A percentile compares a stretch with the other conserved stretches of the same genome.
Evolutionary conservation across 768 basidiomycete genomes (phyloP).

Genomic region (Rhodotorula paludigena): DNA sequence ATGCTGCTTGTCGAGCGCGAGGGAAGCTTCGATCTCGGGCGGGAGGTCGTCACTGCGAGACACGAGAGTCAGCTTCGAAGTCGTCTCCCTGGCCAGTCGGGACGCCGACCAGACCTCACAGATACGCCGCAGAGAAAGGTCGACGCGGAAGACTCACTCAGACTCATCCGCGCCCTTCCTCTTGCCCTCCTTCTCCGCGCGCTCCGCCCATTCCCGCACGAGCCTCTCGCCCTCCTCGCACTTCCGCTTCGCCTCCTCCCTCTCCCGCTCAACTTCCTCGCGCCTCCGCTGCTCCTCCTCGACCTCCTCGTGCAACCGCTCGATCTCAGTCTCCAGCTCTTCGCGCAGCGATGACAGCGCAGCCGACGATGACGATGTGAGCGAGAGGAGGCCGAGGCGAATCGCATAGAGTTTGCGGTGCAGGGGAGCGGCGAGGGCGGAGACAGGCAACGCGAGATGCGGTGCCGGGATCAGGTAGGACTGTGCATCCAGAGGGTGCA

Average conservation of each 20-base stretch:
- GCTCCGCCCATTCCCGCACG: slow-evolving; percentile 13
- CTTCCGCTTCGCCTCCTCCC: not conserved
- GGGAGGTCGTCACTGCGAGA: not conserved
- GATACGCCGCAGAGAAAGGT: no score
- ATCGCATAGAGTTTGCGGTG: slow-evolving; percentile 25
- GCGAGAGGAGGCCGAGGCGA: slow-evolving; percentile 11
- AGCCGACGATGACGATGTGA: not conserved
- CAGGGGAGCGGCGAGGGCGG: slow-evolving; percentile 2
- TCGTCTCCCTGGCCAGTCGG: no score
- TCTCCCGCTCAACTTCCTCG: slow-evolving; percentile 4
- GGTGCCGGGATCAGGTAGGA: slow-evolving; percentile 16
- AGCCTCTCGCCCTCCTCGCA: slow-evolving; percentile 9
- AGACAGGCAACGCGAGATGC: slow-evolving; percentile 11
- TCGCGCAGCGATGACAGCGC: not conserved
- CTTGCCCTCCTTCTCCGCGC: not conserved
- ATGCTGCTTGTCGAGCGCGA: slow-evolving; percentile 3
- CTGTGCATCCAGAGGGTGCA: not conserved
- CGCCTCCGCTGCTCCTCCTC: not conserved
- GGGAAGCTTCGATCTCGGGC: not conserved
- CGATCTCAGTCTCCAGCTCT: slow-evolving; percentile 14
- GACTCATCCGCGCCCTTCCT: slow-evolving; percentile 3
- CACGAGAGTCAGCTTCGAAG: not conserved
- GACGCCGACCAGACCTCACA: no score
- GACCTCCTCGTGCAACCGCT: not conserved
- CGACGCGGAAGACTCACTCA: slow-evolving; percentile 3